These are phyloP conservation scores for Reutealis trisperma DNA, from an alignment of 345 rosid genomes.

Conservation along the genomic window DNA sequence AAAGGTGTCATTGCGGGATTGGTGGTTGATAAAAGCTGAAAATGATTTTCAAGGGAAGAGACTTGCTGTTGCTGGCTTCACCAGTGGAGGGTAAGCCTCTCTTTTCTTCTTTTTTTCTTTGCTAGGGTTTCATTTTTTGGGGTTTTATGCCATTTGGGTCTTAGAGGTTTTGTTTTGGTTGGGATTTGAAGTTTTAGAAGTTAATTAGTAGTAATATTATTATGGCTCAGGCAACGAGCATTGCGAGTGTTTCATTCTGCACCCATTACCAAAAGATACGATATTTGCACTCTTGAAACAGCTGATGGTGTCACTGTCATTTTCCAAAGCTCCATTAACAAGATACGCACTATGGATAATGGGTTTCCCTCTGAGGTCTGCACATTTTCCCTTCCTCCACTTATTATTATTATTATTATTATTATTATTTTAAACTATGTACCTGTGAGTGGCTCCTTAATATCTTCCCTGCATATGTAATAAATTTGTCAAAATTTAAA, in stretches of 20 bases:
- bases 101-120: background rate
- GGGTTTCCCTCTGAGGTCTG: constrained; percentile 71
- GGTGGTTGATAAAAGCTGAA: constrained; percentile 73
- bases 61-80: constrained; percentile 70
- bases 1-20: constrained; percentile 64
- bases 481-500: too few relatives aligned
- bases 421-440: background rate
- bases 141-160: background rate
- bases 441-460: background rate
- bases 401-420: too few relatives aligned
- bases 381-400: background rate
- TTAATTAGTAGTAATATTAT: background rate
- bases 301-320: constrained; percentile 60
- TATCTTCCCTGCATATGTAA: background rate
- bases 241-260: constrained; percentile 69
- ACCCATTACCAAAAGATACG: constrained; percentile 57
- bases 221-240: constrained; percentile 38
- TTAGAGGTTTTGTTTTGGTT: background rate
- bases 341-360: constrained; percentile 38
- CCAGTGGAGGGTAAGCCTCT: constrained; percentile 46
- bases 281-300: constrained; percentile 65
- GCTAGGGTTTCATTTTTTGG: background rate
- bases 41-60: constrained; percentile 51
- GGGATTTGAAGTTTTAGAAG: background rate
- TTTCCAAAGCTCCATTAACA: constrained; percentile 60